A percentile compares a stretch with the other conserved stretches of the same genome.
Evolutionary conservation across 208 protist species (phyloP).

Genomic region (Naegleria fowleri): DNA sequence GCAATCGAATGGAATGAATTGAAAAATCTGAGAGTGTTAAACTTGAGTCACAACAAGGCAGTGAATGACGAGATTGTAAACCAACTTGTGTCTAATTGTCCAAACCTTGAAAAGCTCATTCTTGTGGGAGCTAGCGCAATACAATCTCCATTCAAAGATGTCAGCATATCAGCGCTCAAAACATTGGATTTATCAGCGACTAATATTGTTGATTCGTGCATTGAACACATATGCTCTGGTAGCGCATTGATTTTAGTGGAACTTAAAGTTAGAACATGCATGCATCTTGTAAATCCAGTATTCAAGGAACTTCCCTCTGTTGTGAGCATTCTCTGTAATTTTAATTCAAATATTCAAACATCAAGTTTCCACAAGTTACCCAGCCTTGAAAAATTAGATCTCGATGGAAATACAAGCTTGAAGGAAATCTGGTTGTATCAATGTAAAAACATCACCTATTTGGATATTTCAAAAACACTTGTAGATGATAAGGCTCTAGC

Average conservation of each 20-base stretch:
- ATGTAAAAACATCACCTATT: background rate
- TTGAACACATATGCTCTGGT: background rate
- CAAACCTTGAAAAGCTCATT: background rate
- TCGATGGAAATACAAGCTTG: background rate
- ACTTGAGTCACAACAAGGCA: background rate
- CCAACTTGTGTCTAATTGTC: background rate
- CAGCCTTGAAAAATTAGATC: background rate
- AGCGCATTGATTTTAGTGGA: background rate
- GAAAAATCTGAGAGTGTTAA: background rate
- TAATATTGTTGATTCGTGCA: background rate
- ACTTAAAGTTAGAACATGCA: background rate
- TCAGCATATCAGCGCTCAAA: background rate
- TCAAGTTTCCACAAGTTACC: background rate
- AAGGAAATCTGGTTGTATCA: background rate
- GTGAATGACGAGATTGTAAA: background rate
- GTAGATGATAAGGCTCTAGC: background rate
- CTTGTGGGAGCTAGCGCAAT: background rate
- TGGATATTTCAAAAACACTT: background rate
- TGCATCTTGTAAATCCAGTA: background rate
- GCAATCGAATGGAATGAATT: background rate
- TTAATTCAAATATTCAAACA: background rate
- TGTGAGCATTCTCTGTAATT: background rate
- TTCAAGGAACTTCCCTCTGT: background rate
- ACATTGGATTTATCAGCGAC: background rate
- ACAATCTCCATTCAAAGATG: background rate